Base-by-base conservation (phyloP, 2,329 filamentous ascomycete species). In the Pseudogymnoascus sp. region DNA sequence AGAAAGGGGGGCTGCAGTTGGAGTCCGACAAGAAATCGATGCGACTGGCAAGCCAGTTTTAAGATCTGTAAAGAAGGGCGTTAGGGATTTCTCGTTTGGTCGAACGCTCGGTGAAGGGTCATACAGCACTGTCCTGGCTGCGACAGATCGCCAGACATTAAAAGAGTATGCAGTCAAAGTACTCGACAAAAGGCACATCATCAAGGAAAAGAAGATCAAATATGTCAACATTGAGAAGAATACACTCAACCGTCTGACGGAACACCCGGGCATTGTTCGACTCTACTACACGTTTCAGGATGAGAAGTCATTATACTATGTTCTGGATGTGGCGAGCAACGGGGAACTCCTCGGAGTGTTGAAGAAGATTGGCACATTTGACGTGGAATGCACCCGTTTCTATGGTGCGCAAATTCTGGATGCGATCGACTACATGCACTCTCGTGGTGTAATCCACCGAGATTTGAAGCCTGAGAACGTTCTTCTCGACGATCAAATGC, bases 201-300 rank as follows among this genome's bases (percentile, higher is more conserved):
- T 99, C 81, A 99, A 98, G 77, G 95, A 99, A 78, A 98, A 96
- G 77, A 99, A 99, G 82, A 96, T 99, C 72, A 99, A 99, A 81
- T 99, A 99, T 73, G 95, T 99, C 76, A 99, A 98, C 77, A 99
- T 99, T 71, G 95, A 99, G 77, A 97, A 97, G 78, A 93, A 99
- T 77, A 98, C 95, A 0, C 81, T 99, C 63, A 99, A 99, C 73
- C 88, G 95, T 66, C 81, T 99, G 64, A 98, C 93, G 3, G 93
- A 99, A 67, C 95, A 99, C 72, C 95, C 95, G 6, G 95, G 95
- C 19, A 93, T 99, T 65, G 93, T 99, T 63, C 89, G 95, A 66
- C 82, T 99, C 46, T 99, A 98, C 77, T 99, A 99, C 77, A 99
- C 95, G 1, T 99, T 99, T 72, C 95, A 99, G 75, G 95, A 99